A percentile compares a stretch with the other conserved stretches of the same genome.
Evolutionary conservation across 78 protist species (phyloP).

Genomic region (Emiliania huxleyi): DNA sequence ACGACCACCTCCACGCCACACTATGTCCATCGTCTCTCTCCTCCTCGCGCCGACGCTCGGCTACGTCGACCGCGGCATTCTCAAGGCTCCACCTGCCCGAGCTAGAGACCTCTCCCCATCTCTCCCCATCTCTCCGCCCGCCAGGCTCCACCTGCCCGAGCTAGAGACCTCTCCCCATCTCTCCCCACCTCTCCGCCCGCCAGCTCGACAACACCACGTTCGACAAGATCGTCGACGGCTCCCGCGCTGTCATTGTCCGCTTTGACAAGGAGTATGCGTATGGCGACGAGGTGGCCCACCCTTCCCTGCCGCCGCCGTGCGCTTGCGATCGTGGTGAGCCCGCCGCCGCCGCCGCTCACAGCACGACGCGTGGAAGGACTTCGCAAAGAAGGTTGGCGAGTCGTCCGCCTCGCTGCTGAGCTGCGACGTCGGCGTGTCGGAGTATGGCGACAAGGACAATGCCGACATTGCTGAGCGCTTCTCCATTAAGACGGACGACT

Average conservation of each 20-base stretch:
- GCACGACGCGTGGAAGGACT: conserved; percentile 25
- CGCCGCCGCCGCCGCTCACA: not conserved
- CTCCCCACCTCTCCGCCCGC: too few species aligned
- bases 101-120: too few species aligned
- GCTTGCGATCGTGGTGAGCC: not conserved
- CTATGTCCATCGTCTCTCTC: too few species aligned
- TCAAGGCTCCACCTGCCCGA: too few species aligned
- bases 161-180: too few species aligned
- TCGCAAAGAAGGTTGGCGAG: not conserved
- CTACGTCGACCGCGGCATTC: not conserved
- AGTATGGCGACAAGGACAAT: conserved; percentile 12
- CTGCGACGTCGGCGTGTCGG: not conserved
- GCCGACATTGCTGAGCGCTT: not conserved
- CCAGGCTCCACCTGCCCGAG: too few species aligned
- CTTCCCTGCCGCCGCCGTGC: not conserved
- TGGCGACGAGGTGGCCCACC: not conserved
- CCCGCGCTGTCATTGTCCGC: not conserved
- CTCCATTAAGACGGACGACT: not conserved
- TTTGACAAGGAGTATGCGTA: conserved; percentile 19
- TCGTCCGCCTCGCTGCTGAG: not conserved
- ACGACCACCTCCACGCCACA: too few species aligned
- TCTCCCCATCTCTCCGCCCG: too few species aligned
- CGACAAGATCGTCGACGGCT: conserved; percentile 1
- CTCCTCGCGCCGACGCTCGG: not conserved
- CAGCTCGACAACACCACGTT: not conserved